Evolutionary conservation across 2,329 filamentous ascomycete species (phyloP), one percentile per base, ranked within the genome.

Genomic region (Aspergillus flavus): DNA sequence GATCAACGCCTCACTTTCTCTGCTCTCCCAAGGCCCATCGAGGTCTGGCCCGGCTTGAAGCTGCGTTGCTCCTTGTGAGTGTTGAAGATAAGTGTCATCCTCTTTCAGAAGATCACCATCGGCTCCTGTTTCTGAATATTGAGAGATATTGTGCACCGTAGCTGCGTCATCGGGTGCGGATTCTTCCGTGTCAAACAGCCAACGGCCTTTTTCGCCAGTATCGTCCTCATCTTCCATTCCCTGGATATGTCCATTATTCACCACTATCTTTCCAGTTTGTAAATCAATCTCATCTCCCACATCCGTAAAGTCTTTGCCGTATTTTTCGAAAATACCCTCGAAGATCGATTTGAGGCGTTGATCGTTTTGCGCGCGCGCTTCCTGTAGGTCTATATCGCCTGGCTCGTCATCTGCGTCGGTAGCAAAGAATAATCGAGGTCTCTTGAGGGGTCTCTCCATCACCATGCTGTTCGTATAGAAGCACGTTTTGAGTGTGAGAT

Each of bases 251-350:
- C 95, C 94, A 82, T 97, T 95, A 77, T 98, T 86, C 61, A 97
- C 89, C n/a, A 96, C 84, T 54, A 98, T 88, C 63, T 91, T 83
- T 59, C 92, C 93, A 0, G 91, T 94, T 57, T 84, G 82, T 61
- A 97, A 82, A 76, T 98, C 92, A 71, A 98, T 93, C 79, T 97
- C 93, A 76, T 98, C 94, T 59, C 90, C 93, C 57, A 94, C 84
- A 5, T 89, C 91, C 2, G 88, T 88, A 72, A 97, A 97, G 75
- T 97, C 91, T 67, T 85, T 89, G 59, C 85, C 89, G 75, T 96
- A 97, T 76, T 96, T 97, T 64, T 90, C 87, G 74, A 97, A 97
- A 61, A 98, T 96, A 61, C 87, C 83, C 73, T 97, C 93, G 75
- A 96, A 95, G 6, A 88, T 88, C n/a, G 88, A 89, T 75, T 95